A percentile compares a stretch with the other conserved stretches of the same genome.
These are phyloP conservation scores for Coemansia reversa DNA, from an alignment of 192 early-diverging fungal genomes.

Conservation along the genomic window DNA sequence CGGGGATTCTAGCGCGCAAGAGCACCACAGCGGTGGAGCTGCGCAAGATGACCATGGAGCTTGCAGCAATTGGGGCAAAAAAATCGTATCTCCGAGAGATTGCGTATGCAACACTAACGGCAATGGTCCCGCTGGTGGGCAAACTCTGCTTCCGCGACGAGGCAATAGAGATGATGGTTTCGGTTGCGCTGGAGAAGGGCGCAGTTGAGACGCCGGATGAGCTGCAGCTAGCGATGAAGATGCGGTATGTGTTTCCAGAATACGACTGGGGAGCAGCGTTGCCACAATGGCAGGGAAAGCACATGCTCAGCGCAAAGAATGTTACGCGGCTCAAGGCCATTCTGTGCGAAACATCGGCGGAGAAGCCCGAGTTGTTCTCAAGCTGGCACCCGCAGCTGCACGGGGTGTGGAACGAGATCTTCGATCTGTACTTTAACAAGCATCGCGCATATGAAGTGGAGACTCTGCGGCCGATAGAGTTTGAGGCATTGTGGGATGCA, in stretches of 20 bases:
- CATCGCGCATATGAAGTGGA: slow-evolving; percentile 27
- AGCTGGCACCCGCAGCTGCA: slow-evolving; percentile 81
- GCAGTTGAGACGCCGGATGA: slow-evolving; percentile 51
- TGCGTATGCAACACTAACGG: slow-evolving; percentile 66
- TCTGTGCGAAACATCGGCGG: slow-evolving; percentile 45
- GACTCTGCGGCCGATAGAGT: slow-evolving; percentile 48
- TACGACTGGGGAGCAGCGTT: slow-evolving; percentile 49
- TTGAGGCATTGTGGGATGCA: slow-evolving; percentile 78
- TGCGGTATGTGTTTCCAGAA: slow-evolving; percentile 33
- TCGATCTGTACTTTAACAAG: slow-evolving; percentile 59
- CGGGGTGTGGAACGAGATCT: slow-evolving; percentile 73
- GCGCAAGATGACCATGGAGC: slow-evolving; percentile 63
- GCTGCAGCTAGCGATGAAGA: slow-evolving; percentile 41
- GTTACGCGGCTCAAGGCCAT: slow-evolving; percentile 24
- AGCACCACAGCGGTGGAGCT: slow-evolving; percentile 70
- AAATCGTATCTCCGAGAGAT: slow-evolving; percentile 84
- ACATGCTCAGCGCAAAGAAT: slow-evolving; percentile 40
- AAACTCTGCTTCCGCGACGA: slow-evolving; percentile 19
- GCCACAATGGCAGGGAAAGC: slow-evolving; percentile 46
- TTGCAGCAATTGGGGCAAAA: slow-evolving; percentile 65
- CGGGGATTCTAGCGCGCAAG: slow-evolving; percentile 68
- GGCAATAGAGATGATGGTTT: slow-evolving; percentile 44
- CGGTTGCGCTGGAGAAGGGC: slow-evolving; percentile 47
- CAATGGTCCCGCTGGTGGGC: slow-evolving; percentile 44
- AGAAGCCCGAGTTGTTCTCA: slow-evolving; percentile 43